These are phyloP conservation scores for Mycena citricolor DNA, from an alignment of 1,284 basidiomycete species.

Conservation along the genomic window DNA sequence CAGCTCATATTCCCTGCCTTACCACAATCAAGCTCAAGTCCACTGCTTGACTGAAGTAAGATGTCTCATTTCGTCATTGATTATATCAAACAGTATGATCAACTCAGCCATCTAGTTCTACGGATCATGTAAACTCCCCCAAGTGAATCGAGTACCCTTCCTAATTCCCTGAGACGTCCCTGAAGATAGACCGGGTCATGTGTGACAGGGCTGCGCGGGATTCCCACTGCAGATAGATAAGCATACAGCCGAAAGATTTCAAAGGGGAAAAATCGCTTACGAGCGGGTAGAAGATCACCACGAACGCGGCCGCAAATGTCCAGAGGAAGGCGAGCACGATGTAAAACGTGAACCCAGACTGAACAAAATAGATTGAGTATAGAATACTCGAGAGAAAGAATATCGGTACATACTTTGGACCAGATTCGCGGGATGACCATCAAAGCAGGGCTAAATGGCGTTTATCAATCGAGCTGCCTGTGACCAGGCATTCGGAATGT, in stretches of 20 bases:
- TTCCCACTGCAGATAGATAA: conserved; percentile 16
- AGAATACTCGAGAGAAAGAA: background rate
- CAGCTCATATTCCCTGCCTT: no score
- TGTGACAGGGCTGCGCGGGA: conserved; percentile 12
- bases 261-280: background rate
- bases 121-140: no score
- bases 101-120: no score
- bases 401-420: conserved; percentile 20
- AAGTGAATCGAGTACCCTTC: no score
- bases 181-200: conserved; percentile 4
- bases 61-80: no score
- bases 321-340: conserved; percentile 20
- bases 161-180: conserved; percentile 6
- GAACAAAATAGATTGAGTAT: background rate
- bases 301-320: conserved; percentile 19
- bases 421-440: conserved; percentile 22
- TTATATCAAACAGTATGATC: no score
- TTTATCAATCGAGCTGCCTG: no score
- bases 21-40: no score
- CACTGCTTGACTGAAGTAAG: no score
- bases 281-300: conserved; percentile 18
- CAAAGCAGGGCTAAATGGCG: conserved; percentile 16
- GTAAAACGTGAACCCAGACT: conserved; percentile 22
- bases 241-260: background rate
- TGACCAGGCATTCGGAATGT: no score